These are phyloP conservation scores for Lagerstroemia fauriei DNA, from an alignment of 441 rosid genomes.

Conservation along the genomic window DNA sequence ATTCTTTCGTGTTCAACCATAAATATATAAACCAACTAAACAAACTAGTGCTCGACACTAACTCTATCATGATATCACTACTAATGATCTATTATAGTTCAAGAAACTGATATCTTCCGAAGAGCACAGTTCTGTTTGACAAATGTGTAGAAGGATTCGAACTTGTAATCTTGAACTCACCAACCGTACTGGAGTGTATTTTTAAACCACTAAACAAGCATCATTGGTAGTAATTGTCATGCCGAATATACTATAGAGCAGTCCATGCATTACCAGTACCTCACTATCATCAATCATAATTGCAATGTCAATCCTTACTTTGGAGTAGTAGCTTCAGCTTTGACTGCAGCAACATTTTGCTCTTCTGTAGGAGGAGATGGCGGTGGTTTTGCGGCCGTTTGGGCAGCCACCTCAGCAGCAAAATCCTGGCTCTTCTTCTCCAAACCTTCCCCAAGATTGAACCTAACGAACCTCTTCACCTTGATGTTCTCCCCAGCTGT, in stretches of 20 bases:
- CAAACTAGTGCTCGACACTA: no score
- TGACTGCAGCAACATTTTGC: constrained; percentile 56
- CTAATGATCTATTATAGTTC: no score
- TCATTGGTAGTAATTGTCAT: neutral
- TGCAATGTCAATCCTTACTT: constrained; percentile 44
- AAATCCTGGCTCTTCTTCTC: constrained; percentile 91
- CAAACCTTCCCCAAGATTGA: constrained; percentile 89
- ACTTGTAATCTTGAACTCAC: no score
- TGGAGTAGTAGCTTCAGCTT: constrained; percentile 52
- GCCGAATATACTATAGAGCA: neutral
- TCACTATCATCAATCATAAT: neutral
- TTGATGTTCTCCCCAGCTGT: constrained; percentile 90
- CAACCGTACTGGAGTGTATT: no score
- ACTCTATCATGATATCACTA: no score
- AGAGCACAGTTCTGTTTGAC: no score
- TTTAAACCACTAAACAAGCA: no score
- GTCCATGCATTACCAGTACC: neutral
- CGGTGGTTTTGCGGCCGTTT: constrained; percentile 63
- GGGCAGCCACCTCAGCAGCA: constrained; percentile 96
- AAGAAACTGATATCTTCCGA: no score
- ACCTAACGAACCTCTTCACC: constrained; percentile 76
- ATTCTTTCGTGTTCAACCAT: no score
- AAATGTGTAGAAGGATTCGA: no score
- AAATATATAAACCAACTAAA: no score
- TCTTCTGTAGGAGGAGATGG: constrained; percentile 34